Evolutionary conservation across 2,329 filamentous ascomycete genomes (phyloP), one percentile per base, ranked within the genome.

Genomic region (Fusarium coffeatum): DNA sequence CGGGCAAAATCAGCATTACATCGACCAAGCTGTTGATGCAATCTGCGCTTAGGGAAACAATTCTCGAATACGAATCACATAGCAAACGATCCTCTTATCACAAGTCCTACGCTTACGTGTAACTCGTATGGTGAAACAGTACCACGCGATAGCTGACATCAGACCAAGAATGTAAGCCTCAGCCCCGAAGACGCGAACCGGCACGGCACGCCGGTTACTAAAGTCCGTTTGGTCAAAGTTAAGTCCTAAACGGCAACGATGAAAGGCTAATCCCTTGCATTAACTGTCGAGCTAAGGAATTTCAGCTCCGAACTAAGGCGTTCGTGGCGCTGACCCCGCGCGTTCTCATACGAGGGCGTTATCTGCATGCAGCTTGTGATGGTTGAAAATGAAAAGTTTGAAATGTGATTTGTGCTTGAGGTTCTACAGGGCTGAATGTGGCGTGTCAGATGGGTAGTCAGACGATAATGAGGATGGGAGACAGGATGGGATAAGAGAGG

Each of bases 1-100:
- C 12, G 34, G 20, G 13, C 32, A 16, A 1, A 62, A 62, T 8
- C 61, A 64, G 6, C 22, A 49, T 7, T 64, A 43, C 37, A 64
- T 64, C 5, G 41, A 57, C 0, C 30, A 45, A 8, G 61, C 59
- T 15, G 59, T 64, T 0, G 59, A 57, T 25, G 43, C 59, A 4
- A 64, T 64, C 27, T 64, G 59, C 12, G 59, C 16, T 8, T 49
- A 37, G 7, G n/a, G 5, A 16, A 37, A 1, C 3, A 37, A 7
- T 11, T 7, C 6, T 37, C 6, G 34, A 37, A 37, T n/a, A n/a
- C 34, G 18, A 37, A 37, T 37, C 18, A 37, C 3, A 11, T 37
- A n/a, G 18, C 34, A 37, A n/a, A 37, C 10, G 11, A n/a, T n/a
- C 9, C 6, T 16, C 16, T 37, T 37, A 18, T 37, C 32, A 37